Base-by-base conservation (phyloP, 305 asterid genomes). In the Fraxinus floribunda region DNA sequence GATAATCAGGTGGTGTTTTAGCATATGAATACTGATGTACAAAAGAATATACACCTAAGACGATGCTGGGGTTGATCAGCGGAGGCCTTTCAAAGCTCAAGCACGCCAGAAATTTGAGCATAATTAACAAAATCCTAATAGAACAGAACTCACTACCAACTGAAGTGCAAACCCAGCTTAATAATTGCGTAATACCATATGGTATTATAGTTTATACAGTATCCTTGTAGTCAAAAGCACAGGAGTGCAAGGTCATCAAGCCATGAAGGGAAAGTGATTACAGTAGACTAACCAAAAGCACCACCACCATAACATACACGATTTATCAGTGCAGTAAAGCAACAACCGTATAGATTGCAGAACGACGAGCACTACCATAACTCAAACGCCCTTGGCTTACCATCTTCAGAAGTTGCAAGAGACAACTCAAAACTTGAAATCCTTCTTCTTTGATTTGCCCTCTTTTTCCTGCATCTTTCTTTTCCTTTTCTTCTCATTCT, bases 391-490 rank as follows among this genome's bases (percentile, higher is more conserved):
- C 13, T 32, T 32, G 22, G 22, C 76, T 5, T 32, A 34, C 41
- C 76, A 32, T 34, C 76, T 71, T 32, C 76, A 30, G 24, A 71
- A 71, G 76, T 30, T 32, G 76, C 75, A 71, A 32, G 44, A 15
- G 76, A 30, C 39, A 13, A 35, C 87, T 87, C 85, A 94, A 83
- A 95, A 95, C 88, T 95, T 95, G 97, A 94, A 95, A 86, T 95
- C 97, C 85, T 92, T 94, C 94, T 96, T 93, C 95, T 94, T 96
- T 0, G 98, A 92, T 83, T 94, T 95, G 87, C 88, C 90, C 70
- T 94, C 98, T 87, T 94, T 96, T 2, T 94, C 98, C 74, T 92
- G 97, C 97, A 92, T 95, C 89, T 96, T 96, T n/a, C 99, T 88
- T 79, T 94, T 94, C 91, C 98, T 89, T 84, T 96, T 96, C 88